phyloP scores from a whole-genome alignment of 306 rosid genomes.

The Gastrolobium villosum region DNA sequence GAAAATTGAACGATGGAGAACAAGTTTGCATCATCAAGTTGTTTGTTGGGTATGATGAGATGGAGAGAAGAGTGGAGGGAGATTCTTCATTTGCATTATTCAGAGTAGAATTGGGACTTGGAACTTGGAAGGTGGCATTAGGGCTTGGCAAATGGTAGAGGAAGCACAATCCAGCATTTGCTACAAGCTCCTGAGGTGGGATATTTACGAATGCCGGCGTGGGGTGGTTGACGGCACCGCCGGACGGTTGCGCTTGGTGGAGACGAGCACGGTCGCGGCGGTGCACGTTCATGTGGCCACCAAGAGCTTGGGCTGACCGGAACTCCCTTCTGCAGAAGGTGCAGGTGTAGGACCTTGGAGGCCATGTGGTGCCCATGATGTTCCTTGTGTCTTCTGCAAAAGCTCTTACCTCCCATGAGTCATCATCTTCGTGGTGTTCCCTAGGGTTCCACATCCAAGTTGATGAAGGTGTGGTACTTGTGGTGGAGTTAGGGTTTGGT shows the following conservation, averaged over 20 bases:
- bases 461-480: not conserved
- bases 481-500: slow-evolving; percentile 58
- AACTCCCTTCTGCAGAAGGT: slow-evolving; percentile 87
- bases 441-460: slow-evolving; percentile 85
- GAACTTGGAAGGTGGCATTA: slow-evolving; percentile 13
- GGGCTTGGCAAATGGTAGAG: slow-evolving; percentile 83
- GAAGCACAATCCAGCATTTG: slow-evolving; percentile 69
- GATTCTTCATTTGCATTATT: slow-evolving; percentile 43
- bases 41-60: slow-evolving; percentile 55
- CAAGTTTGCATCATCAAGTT: slow-evolving; percentile 46
- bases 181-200: slow-evolving; percentile 69
- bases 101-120: no score
- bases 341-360: slow-evolving; percentile 93
- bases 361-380: slow-evolving; percentile 90
- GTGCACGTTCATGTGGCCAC: slow-evolving; percentile 99
- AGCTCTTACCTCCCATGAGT: slow-evolving; percentile 93
- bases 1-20: slow-evolving; percentile 46
- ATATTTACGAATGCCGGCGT: slow-evolving; percentile 45
- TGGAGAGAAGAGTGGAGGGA: slow-evolving; percentile 73
- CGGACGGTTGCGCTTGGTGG: slow-evolving; percentile 57
- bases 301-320: slow-evolving; percentile 95
- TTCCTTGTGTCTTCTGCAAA: slow-evolving; percentile 90
- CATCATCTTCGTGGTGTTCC: slow-evolving; percentile 67
- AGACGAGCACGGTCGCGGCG: slow-evolving; percentile 98
- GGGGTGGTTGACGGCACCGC: not conserved